Evolutionary conservation across 140 eudicot genomes (phyloP).

Genomic region (Artemisia princeps): DNA sequence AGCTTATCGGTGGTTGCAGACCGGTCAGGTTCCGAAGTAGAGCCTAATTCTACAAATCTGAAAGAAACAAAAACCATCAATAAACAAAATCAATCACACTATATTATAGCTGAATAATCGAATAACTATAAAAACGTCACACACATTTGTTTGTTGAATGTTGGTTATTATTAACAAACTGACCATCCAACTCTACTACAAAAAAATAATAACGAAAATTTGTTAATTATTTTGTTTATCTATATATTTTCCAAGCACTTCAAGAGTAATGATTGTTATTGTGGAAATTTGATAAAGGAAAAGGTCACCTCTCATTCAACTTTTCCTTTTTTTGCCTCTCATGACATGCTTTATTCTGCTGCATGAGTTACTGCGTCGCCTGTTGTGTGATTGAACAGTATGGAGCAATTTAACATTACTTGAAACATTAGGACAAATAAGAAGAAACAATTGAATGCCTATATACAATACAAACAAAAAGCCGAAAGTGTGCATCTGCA

Average conservation of each 20-base stretch:
- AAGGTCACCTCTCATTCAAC: constrained; percentile 61
- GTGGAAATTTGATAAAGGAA: not conserved
- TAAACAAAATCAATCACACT: not conserved
- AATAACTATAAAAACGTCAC: too few relatives aligned
- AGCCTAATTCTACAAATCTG: constrained; percentile 71
- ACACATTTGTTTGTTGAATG: too few relatives aligned
- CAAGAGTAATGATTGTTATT: not conserved
- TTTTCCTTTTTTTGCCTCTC: constrained; percentile 62
- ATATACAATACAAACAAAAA: not conserved
- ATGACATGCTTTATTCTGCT: constrained; percentile 69
- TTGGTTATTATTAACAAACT: not conserved
- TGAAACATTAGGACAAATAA: not conserved
- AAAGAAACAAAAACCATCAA: constrained; percentile 2
- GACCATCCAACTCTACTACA: not conserved
- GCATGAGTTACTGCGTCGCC: constrained; percentile 19
- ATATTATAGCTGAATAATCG: not conserved
- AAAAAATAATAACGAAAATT: not conserved
- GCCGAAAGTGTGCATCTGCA: not conserved
- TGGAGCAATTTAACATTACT: constrained; percentile 11
- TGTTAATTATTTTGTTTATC: not conserved
- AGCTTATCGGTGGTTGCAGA: constrained; percentile 65
- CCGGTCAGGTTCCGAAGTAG: constrained; percentile 70
- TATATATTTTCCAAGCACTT: not conserved
- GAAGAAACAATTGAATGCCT: not conserved
- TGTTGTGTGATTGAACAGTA: constrained; percentile 3